phyloP scores from a whole-genome alignment of 805 yeast species.

The Sungouiozyma ichnusensis region DNA sequence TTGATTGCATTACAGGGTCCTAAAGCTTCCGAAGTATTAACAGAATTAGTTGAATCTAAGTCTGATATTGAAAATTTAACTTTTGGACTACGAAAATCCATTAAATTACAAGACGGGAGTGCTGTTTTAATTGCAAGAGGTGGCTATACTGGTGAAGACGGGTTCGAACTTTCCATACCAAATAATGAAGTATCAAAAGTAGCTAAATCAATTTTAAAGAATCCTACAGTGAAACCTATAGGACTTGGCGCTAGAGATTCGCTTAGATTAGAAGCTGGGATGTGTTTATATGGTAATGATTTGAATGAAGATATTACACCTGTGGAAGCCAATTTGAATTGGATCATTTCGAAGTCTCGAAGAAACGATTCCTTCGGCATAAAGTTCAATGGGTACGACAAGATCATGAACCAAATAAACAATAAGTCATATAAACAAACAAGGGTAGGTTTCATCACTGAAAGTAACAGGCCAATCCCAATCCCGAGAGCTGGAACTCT shows the following conservation, averaged over 20 bases:
- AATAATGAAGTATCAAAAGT: conserved; percentile 47
- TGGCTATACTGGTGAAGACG: conserved; percentile 98
- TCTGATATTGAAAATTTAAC: conserved; percentile 40
- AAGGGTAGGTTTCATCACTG: conserved; percentile 61
- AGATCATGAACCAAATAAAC: conserved; percentile 58
- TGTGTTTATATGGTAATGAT: conserved; percentile 96
- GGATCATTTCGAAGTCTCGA: conserved; percentile 82
- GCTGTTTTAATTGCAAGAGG: conserved; percentile 79
- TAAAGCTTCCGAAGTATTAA: conserved; percentile 54
- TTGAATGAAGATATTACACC: conserved; percentile 73
- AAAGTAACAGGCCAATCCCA: conserved; percentile 84
- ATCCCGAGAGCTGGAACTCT: conserved; percentile 80
- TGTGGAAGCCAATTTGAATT: conserved; percentile 75
- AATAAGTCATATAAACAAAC: conserved; percentile 48
- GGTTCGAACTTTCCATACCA: conserved; percentile 83
- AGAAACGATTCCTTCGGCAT: conserved; percentile 34
- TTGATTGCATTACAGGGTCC: conserved; percentile 94
- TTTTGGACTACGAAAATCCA: conserved; percentile 54
- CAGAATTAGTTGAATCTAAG: conserved; percentile 45
- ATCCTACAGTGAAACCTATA: conserved; percentile 61
- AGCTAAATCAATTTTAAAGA: conserved; percentile 47
- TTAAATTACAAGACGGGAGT: conserved; percentile 29
- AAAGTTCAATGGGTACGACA: conserved; percentile 66
- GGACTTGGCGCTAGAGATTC: conserved; percentile 99
- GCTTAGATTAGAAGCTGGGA: conserved; percentile 90